Conservation (phyloP, 1,284 basidiomycete genomes). For the Waitea zeae region DNA sequence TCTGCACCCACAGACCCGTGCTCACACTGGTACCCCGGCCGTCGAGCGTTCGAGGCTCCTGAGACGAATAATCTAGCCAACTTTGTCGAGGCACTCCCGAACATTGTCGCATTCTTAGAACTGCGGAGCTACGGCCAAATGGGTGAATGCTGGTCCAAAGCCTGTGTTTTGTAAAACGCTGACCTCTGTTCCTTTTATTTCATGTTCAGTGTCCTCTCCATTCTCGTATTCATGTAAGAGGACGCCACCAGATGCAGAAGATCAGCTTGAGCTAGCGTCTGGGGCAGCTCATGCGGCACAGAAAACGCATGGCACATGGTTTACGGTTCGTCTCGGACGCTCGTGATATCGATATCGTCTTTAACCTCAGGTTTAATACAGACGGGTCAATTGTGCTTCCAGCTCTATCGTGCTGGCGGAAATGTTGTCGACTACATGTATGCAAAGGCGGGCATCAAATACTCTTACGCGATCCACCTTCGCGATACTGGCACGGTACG, state of each 20-base stretch:
- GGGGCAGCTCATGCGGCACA: constrained; percentile 53
- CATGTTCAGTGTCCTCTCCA: constrained; percentile 39
- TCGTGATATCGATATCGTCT: too few relatives aligned
- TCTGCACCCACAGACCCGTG: constrained; percentile 17
- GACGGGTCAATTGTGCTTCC: background rate
- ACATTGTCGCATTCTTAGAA: constrained; percentile 50
- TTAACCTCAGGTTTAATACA: too few relatives aligned
- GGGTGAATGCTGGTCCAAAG: constrained; percentile 37
- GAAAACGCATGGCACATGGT: constrained; percentile 34
- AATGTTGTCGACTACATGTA: constrained; percentile 72
- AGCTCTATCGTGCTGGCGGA: constrained; percentile 33
- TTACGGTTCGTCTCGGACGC: too few relatives aligned
- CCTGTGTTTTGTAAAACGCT: too few relatives aligned
- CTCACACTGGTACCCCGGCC: constrained; percentile 59
- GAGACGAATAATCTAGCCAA: constrained; percentile 65
- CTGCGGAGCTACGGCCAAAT: constrained; percentile 76
- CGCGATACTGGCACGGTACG: constrained; percentile 71
- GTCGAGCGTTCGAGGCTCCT: constrained; percentile 53
- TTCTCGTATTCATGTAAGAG: constrained; percentile 60
- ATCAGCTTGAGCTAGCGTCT: constrained; percentile 61
- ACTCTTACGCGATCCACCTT: constrained; percentile 63
- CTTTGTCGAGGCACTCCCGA: constrained; percentile 39
- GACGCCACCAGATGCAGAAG: constrained; percentile 62
- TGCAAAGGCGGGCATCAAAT: constrained; percentile 44
- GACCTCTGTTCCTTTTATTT: constrained; percentile 1